Conservation (phyloP, 202 grass and related monocot genomes). For the Setaria italica region DNA sequence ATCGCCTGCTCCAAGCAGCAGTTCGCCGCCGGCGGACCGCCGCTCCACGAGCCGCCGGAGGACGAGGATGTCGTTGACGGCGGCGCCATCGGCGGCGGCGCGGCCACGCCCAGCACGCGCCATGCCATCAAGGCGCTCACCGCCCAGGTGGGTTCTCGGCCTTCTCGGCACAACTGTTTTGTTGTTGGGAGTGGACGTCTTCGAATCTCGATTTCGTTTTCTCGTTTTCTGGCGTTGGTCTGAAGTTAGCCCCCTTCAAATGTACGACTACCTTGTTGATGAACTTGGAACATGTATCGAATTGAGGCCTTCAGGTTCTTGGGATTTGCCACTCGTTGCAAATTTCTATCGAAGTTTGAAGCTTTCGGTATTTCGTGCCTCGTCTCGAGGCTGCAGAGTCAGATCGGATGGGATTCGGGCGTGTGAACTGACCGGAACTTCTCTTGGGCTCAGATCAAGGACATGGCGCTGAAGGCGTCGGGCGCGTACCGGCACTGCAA, state of each 20-base stretch:
- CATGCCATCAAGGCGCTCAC: conserved; percentile 79
- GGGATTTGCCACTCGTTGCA: not conserved
- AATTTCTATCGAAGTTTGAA: not conserved
- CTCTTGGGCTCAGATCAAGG: conserved; percentile 67
- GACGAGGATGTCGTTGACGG: conserved; percentile 43
- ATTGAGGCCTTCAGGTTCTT: not conserved
- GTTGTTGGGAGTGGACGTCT: not conserved
- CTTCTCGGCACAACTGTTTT: not conserved
- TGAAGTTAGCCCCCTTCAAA: conserved; percentile 2
- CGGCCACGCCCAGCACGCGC: conserved; percentile 58
- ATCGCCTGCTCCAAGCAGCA: conserved; percentile 70
- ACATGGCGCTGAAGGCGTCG: conserved; percentile 81
- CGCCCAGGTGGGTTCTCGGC: conserved; percentile 57
- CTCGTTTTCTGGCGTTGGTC: not conserved
- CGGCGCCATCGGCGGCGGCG: not conserved
- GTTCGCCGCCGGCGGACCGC: conserved; percentile 41
- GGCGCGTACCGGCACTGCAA: conserved; percentile 87
- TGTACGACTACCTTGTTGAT: not conserved
- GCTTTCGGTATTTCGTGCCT: conserved; percentile 22
- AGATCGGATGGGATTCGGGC: conserved; percentile 33
- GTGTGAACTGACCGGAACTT: conserved; percentile 17
- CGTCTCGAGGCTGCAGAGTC: conserved; percentile 34
- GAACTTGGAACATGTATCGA: not conserved
- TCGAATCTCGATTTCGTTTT: not conserved
- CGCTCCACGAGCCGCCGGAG: conserved; percentile 58